Evolutionary conservation across 1,284 basidiomycete species (phyloP).

Genomic region (Tilletia caries): DNA sequence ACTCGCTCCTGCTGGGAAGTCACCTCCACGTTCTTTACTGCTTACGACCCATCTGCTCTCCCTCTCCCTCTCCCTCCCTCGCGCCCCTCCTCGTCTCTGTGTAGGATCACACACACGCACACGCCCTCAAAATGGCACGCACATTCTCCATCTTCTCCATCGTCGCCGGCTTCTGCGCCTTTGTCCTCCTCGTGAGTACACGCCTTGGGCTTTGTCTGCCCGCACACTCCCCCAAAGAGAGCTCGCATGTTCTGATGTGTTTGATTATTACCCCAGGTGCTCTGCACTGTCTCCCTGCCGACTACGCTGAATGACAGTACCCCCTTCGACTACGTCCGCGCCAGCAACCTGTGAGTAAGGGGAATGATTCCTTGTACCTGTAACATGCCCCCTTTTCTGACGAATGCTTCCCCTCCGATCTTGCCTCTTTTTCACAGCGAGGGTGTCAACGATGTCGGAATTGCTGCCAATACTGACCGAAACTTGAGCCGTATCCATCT

Average conservation of each 20-base stretch:
- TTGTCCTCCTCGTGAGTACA: conserved; percentile 10
- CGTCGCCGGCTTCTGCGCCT: conserved; percentile 5
- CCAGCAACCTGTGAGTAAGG: background rate
- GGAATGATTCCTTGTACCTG: background rate
- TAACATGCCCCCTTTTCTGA: conserved; percentile 19
- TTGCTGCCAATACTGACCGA: background rate
- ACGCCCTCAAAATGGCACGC: background rate
- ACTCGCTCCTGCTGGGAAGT: too few relatives aligned
- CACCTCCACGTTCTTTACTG: background rate
- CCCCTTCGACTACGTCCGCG: conserved; percentile 28
- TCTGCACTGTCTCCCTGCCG: conserved; percentile 29
- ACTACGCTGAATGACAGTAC: conserved; percentile 29
- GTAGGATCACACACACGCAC: background rate
- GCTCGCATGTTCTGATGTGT: too few relatives aligned
- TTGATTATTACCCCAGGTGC: too few relatives aligned
- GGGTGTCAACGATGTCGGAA: conserved; percentile 12
- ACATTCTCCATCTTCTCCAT: conserved; percentile 9
- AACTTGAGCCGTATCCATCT: conserved; percentile 6
- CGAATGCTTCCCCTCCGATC: conserved; percentile 17
- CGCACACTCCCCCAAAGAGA: too few relatives aligned
- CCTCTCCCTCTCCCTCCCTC: background rate
- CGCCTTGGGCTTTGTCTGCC: too few relatives aligned
- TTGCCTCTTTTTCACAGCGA: too few relatives aligned
- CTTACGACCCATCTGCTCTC: background rate
- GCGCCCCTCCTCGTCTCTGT: background rate